Conservation (phyloP, 2,329 filamentous ascomycete species). For the Penicillium sp. region DNA sequence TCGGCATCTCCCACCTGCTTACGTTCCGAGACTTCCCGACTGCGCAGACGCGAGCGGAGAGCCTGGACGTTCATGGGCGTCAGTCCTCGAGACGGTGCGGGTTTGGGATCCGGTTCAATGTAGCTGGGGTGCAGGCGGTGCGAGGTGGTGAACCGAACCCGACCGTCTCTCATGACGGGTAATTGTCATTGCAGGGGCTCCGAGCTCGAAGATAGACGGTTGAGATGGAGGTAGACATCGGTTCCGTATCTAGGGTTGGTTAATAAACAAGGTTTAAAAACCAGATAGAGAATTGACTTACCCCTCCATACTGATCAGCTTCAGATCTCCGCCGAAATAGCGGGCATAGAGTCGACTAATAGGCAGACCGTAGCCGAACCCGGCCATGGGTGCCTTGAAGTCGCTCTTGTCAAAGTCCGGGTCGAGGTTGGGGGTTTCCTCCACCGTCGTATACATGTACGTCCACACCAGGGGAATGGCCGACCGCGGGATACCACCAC, state of each 20-base stretch:
- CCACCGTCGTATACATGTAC: constrained; percentile 99
- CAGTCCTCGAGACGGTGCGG: constrained; percentile 47
- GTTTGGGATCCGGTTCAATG: constrained; percentile 29
- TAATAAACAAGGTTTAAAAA: too few relatives aligned
- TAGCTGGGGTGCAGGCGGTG: constrained; percentile 39
- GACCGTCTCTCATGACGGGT: constrained; percentile 80
- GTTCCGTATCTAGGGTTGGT: constrained; percentile 71
- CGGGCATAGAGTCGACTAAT: constrained; percentile 91
- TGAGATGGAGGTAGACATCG: constrained; percentile 96
- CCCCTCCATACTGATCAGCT: constrained; percentile 99
- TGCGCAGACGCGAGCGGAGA: constrained; percentile 65
- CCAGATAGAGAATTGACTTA: too few relatives aligned
- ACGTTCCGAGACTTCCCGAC: constrained; percentile 72
- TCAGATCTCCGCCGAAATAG: constrained; percentile 96
- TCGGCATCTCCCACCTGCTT: constrained; percentile 87
- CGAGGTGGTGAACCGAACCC: constrained; percentile 41
- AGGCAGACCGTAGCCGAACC: constrained; percentile 94
- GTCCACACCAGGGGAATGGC: constrained; percentile 98
- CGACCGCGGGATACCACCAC: constrained; percentile 87
- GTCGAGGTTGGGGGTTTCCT: constrained; percentile 88
- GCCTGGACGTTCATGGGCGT: constrained; percentile 50
- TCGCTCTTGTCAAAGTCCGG: constrained; percentile 98
- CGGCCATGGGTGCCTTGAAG: constrained; percentile 98
- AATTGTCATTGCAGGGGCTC: constrained; percentile 90
- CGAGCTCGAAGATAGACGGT: constrained; percentile 88